phyloP scores from a whole-genome alignment of 1,284 basidiomycete genomes.

The Earliella scabrosa region DNA sequence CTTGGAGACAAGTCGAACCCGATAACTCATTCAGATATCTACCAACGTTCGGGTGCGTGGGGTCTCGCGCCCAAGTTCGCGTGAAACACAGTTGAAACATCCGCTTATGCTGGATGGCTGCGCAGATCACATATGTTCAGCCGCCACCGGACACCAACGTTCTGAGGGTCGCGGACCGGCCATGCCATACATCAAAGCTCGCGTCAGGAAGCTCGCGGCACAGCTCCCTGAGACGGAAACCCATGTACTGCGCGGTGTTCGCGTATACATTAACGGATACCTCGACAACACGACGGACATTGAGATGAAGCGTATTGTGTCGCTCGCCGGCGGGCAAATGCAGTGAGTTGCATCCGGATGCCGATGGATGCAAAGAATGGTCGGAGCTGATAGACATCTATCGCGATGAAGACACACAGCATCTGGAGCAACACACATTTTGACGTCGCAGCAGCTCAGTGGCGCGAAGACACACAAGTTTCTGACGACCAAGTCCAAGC shows the following conservation, averaged over 20 bases:
- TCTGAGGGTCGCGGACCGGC: constrained; percentile 50
- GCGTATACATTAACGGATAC: constrained; percentile 69
- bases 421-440: constrained; percentile 69
- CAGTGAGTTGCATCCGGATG: constrained; percentile 41
- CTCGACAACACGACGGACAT: constrained; percentile 71
- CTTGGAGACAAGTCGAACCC: constrained; percentile 66
- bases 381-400: neutral
- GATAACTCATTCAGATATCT: constrained; percentile 71
- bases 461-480: constrained; percentile 67
- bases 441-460: constrained; percentile 70
- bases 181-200: constrained; percentile 46
- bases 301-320: constrained; percentile 68
- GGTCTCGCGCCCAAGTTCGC: neutral
- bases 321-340: constrained; percentile 57
- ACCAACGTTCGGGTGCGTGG: constrained; percentile 56
- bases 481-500: constrained; percentile 51
- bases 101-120: constrained; percentile 1
- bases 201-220: constrained; percentile 53
- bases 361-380: neutral
- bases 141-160: constrained; percentile 70
- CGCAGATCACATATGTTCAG: constrained; percentile 61
- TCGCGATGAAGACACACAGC: constrained; percentile 47
- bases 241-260: constrained; percentile 46
- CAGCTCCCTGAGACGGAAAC: constrained; percentile 40
- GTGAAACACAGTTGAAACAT: neutral